Percentiles rank a stretch among this genome's conserved stretches.
phyloP scores from a whole-genome alignment of 2,329 filamentous ascomycete genomes.

The Penicillium rolfsii region DNA sequence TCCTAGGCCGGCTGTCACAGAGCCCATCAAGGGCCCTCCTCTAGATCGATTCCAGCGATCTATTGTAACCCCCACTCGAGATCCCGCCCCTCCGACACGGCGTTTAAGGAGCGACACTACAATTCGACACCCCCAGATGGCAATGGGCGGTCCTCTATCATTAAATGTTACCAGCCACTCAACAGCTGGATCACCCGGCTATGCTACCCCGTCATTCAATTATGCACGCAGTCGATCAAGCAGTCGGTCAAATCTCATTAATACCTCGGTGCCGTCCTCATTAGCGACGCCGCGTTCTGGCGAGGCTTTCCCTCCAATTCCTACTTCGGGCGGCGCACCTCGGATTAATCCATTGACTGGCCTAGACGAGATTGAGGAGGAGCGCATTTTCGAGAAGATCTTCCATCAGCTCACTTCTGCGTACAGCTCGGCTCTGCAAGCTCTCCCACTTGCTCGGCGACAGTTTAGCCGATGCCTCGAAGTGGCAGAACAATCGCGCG shows the following conservation, averaged over 20 bases:
- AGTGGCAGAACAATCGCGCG: conserved; percentile 63
- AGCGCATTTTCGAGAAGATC: conserved; percentile 79
- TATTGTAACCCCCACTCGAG: conserved; percentile 52
- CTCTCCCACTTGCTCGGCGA: conserved; percentile 69
- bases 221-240: conserved; percentile 50
- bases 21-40: conserved; percentile 35
- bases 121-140: conserved; percentile 49
- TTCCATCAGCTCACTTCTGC: conserved; percentile 75
- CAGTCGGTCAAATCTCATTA: conserved; percentile 58
- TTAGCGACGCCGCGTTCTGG: conserved; percentile 74
- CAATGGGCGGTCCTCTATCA: conserved; percentile 36
- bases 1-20: conserved; percentile 34
- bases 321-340: conserved; percentile 48
- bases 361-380: conserved; percentile 71
- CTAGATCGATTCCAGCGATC: conserved; percentile 37
- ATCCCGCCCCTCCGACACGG: conserved; percentile 47
- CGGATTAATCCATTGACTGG: conserved; percentile 62
- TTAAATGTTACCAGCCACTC: conserved; percentile 35
- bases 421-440: conserved; percentile 71
- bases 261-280: conserved; percentile 51
- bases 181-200: conserved; percentile 36
- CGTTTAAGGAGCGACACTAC: conserved; percentile 57
- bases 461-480: conserved; percentile 69
- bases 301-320: conserved; percentile 69
- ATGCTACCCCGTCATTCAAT: conserved; percentile 38